Percentiles rank a stretch among this genome's conserved stretches.
phyloP scores from a whole-genome alignment of 495 filamentous ascomycete species.

The Neurospora terricola region DNA sequence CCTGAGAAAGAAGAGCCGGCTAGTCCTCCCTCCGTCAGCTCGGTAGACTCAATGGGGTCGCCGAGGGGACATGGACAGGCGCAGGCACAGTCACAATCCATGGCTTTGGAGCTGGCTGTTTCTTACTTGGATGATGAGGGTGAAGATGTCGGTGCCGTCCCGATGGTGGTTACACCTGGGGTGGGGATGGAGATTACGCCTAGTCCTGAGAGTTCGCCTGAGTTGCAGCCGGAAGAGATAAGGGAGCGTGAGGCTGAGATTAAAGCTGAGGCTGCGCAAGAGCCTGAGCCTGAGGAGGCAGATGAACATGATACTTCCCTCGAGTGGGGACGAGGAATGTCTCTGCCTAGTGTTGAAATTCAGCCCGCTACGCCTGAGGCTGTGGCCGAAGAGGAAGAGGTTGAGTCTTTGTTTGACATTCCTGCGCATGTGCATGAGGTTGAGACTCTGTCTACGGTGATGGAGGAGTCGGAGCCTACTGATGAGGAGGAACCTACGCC shows the following conservation, averaged over 20 bases:
- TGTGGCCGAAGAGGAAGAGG: neutral
- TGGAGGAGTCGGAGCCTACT: neutral
- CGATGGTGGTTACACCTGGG: neutral
- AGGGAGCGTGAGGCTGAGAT: too few species aligned
- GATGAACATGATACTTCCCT: neutral
- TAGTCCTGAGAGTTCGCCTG: neutral
- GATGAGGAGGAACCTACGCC: neutral
- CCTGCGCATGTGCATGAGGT: neutral
- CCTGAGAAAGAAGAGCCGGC: neutral
- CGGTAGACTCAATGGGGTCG: neutral
- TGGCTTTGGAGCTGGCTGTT: neutral
- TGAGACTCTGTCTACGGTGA: neutral
- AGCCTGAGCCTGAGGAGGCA: neutral
- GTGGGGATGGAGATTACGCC: neutral
- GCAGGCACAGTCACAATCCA: neutral
- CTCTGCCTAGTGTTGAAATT: neutral
- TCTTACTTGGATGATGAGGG: neutral
- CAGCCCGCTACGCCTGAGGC: neutral
- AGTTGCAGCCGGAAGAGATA: neutral
- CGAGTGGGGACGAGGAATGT: neutral
- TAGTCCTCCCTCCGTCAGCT: neutral
- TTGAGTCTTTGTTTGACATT: neutral
- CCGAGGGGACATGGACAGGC: neutral
- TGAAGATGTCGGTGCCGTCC: neutral
- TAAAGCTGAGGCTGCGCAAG: neutral